Conservation (phyloP, 257 asterid genomes). For the Leonotis leonurus region DNA sequence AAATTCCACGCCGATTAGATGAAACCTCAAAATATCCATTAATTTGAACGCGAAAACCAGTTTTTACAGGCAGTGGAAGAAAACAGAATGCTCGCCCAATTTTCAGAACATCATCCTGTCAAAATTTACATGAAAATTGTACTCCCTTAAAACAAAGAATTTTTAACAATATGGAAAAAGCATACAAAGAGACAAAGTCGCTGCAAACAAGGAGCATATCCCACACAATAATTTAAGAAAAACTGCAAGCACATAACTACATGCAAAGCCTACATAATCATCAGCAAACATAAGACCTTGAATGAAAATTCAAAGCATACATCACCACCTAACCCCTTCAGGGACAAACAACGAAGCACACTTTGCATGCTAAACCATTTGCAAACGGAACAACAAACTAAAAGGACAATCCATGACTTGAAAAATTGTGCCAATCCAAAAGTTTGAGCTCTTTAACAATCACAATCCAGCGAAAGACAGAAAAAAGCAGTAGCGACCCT, state of each 20-base stretch:
- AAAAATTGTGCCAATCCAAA: background rate
- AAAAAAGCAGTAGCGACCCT: slow-evolving; percentile 5
- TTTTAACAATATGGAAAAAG: slow-evolving; percentile 4
- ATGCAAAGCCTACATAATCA: background rate
- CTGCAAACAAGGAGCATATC: slow-evolving; percentile 5
- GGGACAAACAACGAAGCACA: background rate
- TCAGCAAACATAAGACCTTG: background rate
- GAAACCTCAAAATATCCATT: slow-evolving; percentile 96
- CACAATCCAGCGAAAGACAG: background rate
- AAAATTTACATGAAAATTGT: slow-evolving; percentile 18
- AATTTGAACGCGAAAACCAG: slow-evolving; percentile 73
- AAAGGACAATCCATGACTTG: background rate
- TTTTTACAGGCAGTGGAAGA: slow-evolving; percentile 93
- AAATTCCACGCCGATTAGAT: slow-evolving; percentile 95
- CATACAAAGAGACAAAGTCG: background rate
- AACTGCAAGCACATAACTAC: slow-evolving; percentile 6
- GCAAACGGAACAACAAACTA: slow-evolving; percentile 3
- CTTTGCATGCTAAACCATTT: background rate
- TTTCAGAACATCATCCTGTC: slow-evolving; percentile 56
- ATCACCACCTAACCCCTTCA: slow-evolving; percentile 10
- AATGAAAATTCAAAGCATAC: slow-evolving; percentile 1
- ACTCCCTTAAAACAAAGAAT: slow-evolving; percentile 7
- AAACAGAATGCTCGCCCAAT: slow-evolving; percentile 89
- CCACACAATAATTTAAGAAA: background rate
- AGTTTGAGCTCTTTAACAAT: background rate